Percentiles rank a stretch among this genome's conserved stretches.
Evolutionary conservation across 441 rosid genomes (phyloP).

Genomic region (Rhodomyrtus psidioides): DNA sequence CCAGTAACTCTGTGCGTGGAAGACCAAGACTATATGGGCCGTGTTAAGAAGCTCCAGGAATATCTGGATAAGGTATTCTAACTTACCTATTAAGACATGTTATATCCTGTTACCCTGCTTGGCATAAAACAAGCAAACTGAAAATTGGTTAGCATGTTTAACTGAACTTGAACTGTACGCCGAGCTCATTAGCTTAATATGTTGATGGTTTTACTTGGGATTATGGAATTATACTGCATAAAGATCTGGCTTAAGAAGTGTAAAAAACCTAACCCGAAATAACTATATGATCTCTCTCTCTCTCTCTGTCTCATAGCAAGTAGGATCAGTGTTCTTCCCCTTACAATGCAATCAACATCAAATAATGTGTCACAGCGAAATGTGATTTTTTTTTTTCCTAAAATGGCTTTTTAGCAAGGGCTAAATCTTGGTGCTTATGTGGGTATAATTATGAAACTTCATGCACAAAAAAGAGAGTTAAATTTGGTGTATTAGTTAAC

Average conservation of each 20-base stretch:
- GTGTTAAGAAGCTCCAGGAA: constrained; percentile 84
- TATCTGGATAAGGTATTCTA: constrained; percentile 65
- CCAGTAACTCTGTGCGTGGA: constrained; percentile 80
- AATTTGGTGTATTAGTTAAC: neutral
- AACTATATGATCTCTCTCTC: neutral
- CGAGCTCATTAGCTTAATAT: neutral
- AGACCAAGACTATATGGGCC: constrained; percentile 99
- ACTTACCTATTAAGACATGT: neutral
- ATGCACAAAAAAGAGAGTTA: neutral
- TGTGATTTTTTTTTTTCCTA: neutral
- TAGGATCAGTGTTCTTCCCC: neutral
- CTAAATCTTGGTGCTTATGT: neutral
- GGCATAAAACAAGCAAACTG: neutral
- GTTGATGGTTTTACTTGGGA: neutral
- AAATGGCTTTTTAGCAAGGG: neutral
- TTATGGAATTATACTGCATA: neutral
- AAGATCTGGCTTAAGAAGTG: neutral
- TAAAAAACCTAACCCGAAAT: neutral
- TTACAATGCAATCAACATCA: neutral
- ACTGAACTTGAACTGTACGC: neutral
- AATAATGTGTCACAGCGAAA: too few species aligned
- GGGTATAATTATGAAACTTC: neutral
- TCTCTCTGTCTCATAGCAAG: neutral
- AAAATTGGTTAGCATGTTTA: neutral
- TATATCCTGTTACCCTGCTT: neutral